Evolutionary conservation across 495 filamentous ascomycete species (phyloP), one percentile per base, ranked within the genome.

Genomic region (Oidiodendron maius): DNA sequence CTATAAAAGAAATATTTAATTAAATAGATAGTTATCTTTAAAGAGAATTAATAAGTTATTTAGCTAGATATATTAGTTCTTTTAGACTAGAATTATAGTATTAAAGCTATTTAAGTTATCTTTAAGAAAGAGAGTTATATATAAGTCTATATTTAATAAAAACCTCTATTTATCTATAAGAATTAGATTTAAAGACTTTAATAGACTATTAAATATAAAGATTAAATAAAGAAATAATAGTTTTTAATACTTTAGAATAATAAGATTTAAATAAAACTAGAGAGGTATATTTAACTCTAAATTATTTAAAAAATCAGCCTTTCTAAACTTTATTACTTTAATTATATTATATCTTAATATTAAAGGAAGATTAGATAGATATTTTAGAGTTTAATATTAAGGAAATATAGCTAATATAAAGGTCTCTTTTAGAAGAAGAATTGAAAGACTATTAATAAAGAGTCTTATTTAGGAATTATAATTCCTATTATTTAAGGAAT

Each of bases 71-170:
- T 64, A 34, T 58, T 58, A 45, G n/a, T 46, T 23, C 52, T 61
- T 25, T 47, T 64, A 36, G 25, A 47, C 1, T 54, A 59, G 10
- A 13, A 54, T 23, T 55, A 53, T 46, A 34, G 50, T 3, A 37
- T 18, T 3, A 45, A 10, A 0, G 54, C 61, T 1, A 40, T 66
- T 28, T 13, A 50, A 23, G 38, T 23, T 21, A 50, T 57, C 1
- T 54, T 66, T 28, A 53, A 55, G 47, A 66, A 53, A 52, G 46
- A 58, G 52, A 61, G 58, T 23, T 66, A 56, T 61, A 34, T 47
- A 11, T 55, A 56, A 8, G 52, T 48, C 40, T 50, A 53, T 38
- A 55, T 58, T 43, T 44, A 60, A 30, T 32, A 36, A 45, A 64
- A 64, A 47, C 52, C 48, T 36, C 40, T 16, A 38, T 47, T 13